These are phyloP conservation scores for Bertia moriformis DNA, from an alignment of 2,329 filamentous ascomycete genomes.

Conservation along the genomic window DNA sequence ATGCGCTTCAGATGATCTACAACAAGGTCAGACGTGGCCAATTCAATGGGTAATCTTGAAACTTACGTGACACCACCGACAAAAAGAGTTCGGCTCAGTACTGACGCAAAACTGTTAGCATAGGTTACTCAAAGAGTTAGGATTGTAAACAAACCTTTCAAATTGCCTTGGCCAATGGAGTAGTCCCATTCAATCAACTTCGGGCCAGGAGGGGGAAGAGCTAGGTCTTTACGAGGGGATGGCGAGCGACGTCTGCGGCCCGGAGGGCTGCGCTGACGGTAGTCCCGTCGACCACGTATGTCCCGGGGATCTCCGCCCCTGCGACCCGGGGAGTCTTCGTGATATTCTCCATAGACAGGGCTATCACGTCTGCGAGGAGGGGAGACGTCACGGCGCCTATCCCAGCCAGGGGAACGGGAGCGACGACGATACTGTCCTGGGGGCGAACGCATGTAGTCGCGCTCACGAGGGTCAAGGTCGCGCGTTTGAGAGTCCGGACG, in stretches of 20 bases:
- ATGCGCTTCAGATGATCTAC: conserved; percentile 63
- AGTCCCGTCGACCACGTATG: conserved; percentile 47
- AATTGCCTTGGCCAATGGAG: conserved; percentile 57
- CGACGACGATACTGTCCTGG: conserved; percentile 46
- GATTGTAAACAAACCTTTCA: conserved; percentile 43
- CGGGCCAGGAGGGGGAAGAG: conserved; percentile 29
- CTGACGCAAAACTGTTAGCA: conserved; percentile 22
- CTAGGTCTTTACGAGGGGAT: conserved; percentile 27
- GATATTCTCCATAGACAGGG: conserved; percentile 60
- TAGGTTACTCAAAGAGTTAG: conserved; percentile 4
- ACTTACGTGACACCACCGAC: conserved; percentile 86
- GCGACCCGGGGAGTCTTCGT: conserved; percentile 50
- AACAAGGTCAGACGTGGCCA: conserved; percentile 12
- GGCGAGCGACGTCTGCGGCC: conserved; percentile 53
- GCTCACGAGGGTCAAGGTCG: conserved; percentile 35
- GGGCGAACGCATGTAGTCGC: conserved; percentile 48
- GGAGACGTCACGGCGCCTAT: conserved; percentile 37
- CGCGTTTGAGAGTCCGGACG: conserved; percentile 15
- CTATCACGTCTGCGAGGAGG: conserved; percentile 50
- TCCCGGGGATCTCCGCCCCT: conserved; percentile 38
- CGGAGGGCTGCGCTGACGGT: conserved; percentile 76
- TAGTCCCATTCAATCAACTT: conserved; percentile 75
- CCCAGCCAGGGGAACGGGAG: conserved; percentile 68
- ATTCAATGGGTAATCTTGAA: conserved; percentile 2
- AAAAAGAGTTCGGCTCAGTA: conserved; percentile 86